Percentiles rank a stretch among this genome's conserved stretches.
These are phyloP conservation scores for Aaosphaeria pasadenensis DNA, from an alignment of 2,329 filamentous ascomycete genomes.

Conservation along the genomic window DNA sequence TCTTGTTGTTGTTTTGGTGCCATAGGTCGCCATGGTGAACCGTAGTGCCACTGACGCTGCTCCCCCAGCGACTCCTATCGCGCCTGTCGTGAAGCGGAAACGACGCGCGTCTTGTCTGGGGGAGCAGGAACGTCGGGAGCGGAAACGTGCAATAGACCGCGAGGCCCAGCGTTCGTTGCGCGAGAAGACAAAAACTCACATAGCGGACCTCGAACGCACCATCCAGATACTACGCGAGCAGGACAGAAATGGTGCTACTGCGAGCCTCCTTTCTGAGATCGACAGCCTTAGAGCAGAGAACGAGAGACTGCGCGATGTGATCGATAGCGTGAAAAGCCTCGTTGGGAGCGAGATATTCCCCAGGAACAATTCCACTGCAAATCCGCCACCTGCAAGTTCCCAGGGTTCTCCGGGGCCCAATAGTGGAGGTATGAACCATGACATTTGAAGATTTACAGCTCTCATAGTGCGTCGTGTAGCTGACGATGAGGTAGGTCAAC, in stretches of 20 bases:
- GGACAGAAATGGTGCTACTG: slow-evolving; percentile 29
- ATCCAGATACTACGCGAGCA: slow-evolving; percentile 33
- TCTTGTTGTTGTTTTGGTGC: too few relatives aligned
- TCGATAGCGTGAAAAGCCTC: slow-evolving; percentile 32
- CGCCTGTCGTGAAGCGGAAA: slow-evolving; percentile 31
- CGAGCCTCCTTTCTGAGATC: slow-evolving; percentile 30
- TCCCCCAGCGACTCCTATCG: slow-evolving; percentile 14
- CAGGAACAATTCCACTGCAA: slow-evolving; percentile 1
- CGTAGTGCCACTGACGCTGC: slow-evolving; percentile 21
- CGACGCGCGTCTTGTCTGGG: slow-evolving; percentile 31
- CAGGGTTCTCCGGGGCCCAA: slow-evolving; percentile 14
- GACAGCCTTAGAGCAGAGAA: slow-evolving; percentile 30
- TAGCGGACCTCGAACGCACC: slow-evolving; percentile 34
- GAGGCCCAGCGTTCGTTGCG: slow-evolving; percentile 34
- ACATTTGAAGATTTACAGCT: too few relatives aligned
- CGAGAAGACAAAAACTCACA: slow-evolving; percentile 38
- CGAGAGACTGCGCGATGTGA: slow-evolving; percentile 29
- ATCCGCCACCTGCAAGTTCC: slow-evolving; percentile 5
- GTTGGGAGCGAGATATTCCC: slow-evolving; percentile 22
- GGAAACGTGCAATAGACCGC: slow-evolving; percentile 35
- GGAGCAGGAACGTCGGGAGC: slow-evolving; percentile 32
- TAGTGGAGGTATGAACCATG: slow-evolving; percentile 21
- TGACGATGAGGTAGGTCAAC: slow-evolving; percentile 23
- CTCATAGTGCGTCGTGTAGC: slow-evolving; percentile 5
- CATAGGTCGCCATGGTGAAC: slow-evolving; percentile 17